Percentiles rank a stretch among this genome's conserved stretches.
These are phyloP conservation scores for Neurospora sp. DNA, from an alignment of 495 filamentous ascomycete genomes.

Conservation along the genomic window DNA sequence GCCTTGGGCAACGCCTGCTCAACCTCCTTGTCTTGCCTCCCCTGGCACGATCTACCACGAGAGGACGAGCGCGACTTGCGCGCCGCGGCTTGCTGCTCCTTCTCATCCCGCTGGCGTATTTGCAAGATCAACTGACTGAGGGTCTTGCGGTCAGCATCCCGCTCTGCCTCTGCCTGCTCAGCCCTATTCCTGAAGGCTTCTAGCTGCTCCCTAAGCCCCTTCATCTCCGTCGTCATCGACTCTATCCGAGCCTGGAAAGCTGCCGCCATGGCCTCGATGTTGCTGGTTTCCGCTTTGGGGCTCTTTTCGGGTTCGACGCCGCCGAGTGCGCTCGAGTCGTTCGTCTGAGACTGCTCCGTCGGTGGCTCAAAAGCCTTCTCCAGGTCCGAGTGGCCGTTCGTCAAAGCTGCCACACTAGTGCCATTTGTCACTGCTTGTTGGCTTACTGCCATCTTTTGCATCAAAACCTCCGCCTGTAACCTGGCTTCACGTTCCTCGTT, in stretches of 20 bases:
- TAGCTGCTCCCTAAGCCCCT: slow-evolving; percentile 69
- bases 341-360: slow-evolving; percentile 18
- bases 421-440: slow-evolving; percentile 29
- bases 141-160: slow-evolving; percentile 53
- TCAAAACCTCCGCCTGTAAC: slow-evolving; percentile 71
- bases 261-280: slow-evolving; percentile 31
- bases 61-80: slow-evolving; percentile 14
- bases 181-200: slow-evolving; percentile 67
- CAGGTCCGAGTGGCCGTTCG: slow-evolving; percentile 24
- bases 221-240: slow-evolving; percentile 71
- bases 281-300: slow-evolving; percentile 32
- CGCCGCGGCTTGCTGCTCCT: slow-evolving; percentile 21
- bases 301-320: slow-evolving; percentile 12
- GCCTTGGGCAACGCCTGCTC: neutral
- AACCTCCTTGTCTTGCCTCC: neutral
- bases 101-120: slow-evolving; percentile 58
- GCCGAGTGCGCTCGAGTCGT: slow-evolving; percentile 8
- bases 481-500: slow-evolving; percentile 71
- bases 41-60: slow-evolving; percentile 6
- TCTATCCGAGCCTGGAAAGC: slow-evolving; percentile 67
- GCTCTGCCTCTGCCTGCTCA: slow-evolving; percentile 69
- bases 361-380: slow-evolving; percentile 32
- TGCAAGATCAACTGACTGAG: slow-evolving; percentile 84
- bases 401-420: slow-evolving; percentile 13
- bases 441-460: slow-evolving; percentile 55